A percentile compares a stretch with the other conserved stretches of the same genome.
These are phyloP conservation scores for Cynara cardunculus DNA, from an alignment of 129 eudicot genomes.

Conservation along the genomic window DNA sequence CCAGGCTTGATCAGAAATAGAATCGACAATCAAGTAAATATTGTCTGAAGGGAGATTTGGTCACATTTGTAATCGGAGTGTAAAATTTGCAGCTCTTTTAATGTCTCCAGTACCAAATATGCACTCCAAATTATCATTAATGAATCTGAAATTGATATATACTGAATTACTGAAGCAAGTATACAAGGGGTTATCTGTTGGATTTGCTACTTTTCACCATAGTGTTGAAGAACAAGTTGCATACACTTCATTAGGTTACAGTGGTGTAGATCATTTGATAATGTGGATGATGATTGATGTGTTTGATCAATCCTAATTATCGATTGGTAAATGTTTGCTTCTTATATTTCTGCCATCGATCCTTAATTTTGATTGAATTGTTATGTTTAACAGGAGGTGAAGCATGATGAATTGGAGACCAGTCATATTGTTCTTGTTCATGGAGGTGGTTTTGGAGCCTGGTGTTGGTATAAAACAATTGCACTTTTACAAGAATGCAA, in stretches of 20 bases:
- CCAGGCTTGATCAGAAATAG: neutral
- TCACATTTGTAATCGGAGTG: neutral
- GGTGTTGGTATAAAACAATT: constrained; percentile 99
- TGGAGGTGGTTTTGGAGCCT: constrained; percentile 99
- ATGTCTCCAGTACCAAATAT: neutral
- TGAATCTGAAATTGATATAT: neutral
- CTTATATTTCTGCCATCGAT: neutral
- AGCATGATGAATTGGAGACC: constrained; percentile 69
- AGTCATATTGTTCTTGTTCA: constrained; percentile 91
- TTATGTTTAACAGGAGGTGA: constrained; percentile 55
- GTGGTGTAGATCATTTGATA: neutral
- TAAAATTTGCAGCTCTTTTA: neutral
- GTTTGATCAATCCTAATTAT: neutral
- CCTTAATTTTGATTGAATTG: neutral
- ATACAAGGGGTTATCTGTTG: neutral
- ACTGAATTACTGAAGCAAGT: neutral
- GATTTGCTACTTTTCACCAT: neutral
- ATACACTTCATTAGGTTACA: neutral
- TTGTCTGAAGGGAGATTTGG: neutral
- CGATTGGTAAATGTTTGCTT: neutral
- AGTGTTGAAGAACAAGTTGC: neutral
- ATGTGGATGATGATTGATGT: neutral
- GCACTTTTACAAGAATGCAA: constrained; percentile 81
- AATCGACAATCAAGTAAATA: neutral
- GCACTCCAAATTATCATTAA: neutral